Evolutionary conservation across 2,329 filamentous ascomycete genomes (phyloP).

Genomic region (Diplodia seriata): DNA sequence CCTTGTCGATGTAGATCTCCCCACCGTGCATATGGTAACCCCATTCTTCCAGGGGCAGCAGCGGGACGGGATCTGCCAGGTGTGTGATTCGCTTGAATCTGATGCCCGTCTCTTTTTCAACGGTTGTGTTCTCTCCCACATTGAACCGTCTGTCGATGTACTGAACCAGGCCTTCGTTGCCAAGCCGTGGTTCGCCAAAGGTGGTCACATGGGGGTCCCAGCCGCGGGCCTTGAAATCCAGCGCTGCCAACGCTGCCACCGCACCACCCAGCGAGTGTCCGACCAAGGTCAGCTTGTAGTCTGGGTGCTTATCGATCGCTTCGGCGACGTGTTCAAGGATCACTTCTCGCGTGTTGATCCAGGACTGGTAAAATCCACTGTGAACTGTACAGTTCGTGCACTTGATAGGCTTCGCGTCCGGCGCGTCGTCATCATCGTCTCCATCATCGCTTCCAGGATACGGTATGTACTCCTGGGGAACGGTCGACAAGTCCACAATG

Average conservation of each 20-base stretch:
- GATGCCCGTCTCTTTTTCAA: slow-evolving; percentile 36
- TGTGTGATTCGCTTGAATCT: slow-evolving; percentile 84
- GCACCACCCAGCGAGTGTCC: slow-evolving; percentile 94
- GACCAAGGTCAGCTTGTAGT: slow-evolving; percentile 77
- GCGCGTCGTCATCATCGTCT: slow-evolving; percentile 43
- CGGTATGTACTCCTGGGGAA: slow-evolving; percentile 88
- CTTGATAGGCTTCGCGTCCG: slow-evolving; percentile 52
- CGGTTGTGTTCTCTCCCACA: slow-evolving; percentile 35
- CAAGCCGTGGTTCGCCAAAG: slow-evolving; percentile 82
- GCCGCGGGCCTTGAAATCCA: slow-evolving; percentile 80
- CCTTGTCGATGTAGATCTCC: slow-evolving; percentile 83
- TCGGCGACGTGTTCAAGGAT: slow-evolving; percentile 72
- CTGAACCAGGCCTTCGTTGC: slow-evolving; percentile 59
- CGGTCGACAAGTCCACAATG: slow-evolving; percentile 85
- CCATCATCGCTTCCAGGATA: slow-evolving; percentile 68
- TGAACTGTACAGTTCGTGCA: slow-evolving; percentile 94
- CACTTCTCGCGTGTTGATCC: slow-evolving; percentile 73
- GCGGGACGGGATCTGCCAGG: slow-evolving; percentile 82
- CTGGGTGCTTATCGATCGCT: slow-evolving; percentile 67
- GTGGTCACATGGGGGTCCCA: slow-evolving; percentile 83
- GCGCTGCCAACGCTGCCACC: slow-evolving; percentile 82
- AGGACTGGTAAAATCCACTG: slow-evolving; percentile 84
- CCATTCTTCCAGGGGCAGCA: slow-evolving; percentile 87
- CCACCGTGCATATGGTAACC: slow-evolving; percentile 84
- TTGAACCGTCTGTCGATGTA: slow-evolving; percentile 63